Conservation (phyloP, 2,329 filamentous ascomycete genomes). For the Aspergillus eucalypticola region DNA sequence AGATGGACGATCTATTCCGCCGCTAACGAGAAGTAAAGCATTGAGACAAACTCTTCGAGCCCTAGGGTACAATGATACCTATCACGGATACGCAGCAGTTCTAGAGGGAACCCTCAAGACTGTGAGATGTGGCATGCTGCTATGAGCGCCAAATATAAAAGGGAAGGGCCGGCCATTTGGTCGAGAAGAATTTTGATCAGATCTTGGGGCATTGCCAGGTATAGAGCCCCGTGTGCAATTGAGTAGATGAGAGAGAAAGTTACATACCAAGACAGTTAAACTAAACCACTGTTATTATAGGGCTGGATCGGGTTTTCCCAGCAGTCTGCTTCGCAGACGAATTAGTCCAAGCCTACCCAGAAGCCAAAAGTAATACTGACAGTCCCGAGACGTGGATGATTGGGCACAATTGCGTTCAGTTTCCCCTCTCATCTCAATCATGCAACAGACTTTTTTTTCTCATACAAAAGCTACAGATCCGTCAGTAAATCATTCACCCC, state of each 20-base stretch:
- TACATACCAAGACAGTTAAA: too few species aligned
- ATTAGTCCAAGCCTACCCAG: slow-evolving; percentile 37
- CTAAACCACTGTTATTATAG: too few species aligned
- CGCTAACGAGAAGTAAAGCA: slow-evolving; percentile 11
- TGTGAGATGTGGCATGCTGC: slow-evolving; percentile 11
- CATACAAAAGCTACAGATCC: too few species aligned
- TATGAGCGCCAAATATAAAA: slow-evolving; percentile 9
- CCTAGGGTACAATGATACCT: slow-evolving; percentile 28
- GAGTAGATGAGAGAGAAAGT: too few species aligned
- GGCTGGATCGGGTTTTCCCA: slow-evolving; percentile 30
- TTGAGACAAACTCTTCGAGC: slow-evolving; percentile 27
- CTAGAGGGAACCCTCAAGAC: slow-evolving; percentile 2
- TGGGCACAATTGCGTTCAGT: slow-evolving; percentile 27
- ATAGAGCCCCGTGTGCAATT: too few species aligned
- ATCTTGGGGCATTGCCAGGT: slow-evolving; percentile 11
- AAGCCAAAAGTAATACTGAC: slow-evolving; percentile 39
- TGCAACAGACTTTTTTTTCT: too few species aligned
- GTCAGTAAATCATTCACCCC: slow-evolving; percentile 4
- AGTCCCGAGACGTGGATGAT: slow-evolving; percentile 29
- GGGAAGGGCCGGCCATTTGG: background rate
- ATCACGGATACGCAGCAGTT: slow-evolving; percentile 24
- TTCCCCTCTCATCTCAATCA: too few species aligned
- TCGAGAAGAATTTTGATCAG: slow-evolving; percentile 14
- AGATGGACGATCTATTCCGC: too few species aligned
- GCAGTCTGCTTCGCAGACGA: slow-evolving; percentile 38